Evolutionary conservation across 1,284 basidiomycete genomes (phyloP).

Genomic region (Ceratobasidium sp.): DNA sequence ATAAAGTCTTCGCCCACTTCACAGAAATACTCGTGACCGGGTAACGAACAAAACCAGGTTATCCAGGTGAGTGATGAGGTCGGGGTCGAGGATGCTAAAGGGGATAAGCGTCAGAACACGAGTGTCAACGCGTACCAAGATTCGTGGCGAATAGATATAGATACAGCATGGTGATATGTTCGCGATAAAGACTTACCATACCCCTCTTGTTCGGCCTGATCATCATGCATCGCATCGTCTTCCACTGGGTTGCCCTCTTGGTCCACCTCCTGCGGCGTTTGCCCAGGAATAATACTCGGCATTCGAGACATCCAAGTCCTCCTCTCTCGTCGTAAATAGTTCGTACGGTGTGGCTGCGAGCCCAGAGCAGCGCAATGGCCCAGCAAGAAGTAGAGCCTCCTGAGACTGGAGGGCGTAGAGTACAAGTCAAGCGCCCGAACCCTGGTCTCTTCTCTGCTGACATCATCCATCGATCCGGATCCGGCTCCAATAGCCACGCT

Average conservation of each 20-base stretch:
- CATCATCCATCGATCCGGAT: conserved; percentile 27
- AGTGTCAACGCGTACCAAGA: background rate
- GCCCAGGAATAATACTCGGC: conserved; percentile 36
- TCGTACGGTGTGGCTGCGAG: background rate
- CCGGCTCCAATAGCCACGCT: conserved; percentile 14
- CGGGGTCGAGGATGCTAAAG: conserved; percentile 47
- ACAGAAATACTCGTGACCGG: conserved; percentile 99
- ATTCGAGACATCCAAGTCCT: conserved; percentile 20
- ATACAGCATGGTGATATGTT: background rate
- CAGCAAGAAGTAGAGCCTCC: background rate
- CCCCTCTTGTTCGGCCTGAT: conserved; percentile 45
- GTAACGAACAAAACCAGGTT: conserved; percentile 97
- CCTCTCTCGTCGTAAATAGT: background rate
- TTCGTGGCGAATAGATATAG: background rate
- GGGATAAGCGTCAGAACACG: conserved; percentile 21
- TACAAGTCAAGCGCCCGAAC: conserved; percentile 28
- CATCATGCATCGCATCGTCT: conserved; percentile 46
- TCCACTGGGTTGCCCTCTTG: conserved; percentile 45
- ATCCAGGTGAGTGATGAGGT: conserved; percentile 82
- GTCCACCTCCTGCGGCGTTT: conserved; percentile 43
- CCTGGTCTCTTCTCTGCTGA: conserved; percentile 9
- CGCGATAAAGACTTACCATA: conserved; percentile 43
- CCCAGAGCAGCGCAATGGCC: background rate
- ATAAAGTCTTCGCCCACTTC: conserved; percentile 99
- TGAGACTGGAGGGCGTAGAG: conserved; percentile 4